Conservation (phyloP, 768 basidiomycete species). For the Lyophyllum atratum region DNA sequence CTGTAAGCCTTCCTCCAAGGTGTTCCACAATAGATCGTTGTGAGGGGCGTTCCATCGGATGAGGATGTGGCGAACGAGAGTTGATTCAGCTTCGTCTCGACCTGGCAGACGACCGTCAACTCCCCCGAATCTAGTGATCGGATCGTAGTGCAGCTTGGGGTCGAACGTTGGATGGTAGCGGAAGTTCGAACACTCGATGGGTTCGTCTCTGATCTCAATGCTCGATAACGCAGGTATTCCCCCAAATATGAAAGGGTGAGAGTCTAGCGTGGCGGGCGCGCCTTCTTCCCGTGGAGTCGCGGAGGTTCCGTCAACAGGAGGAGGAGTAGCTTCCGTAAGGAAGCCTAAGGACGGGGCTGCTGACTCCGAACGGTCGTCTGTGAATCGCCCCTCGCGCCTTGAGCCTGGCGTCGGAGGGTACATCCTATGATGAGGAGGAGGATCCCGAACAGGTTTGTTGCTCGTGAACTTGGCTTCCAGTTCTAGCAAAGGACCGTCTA, state of each 20-base stretch:
- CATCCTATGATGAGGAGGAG: too few species aligned
- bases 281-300: too few species aligned
- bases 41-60: background rate
- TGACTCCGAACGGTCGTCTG: too few species aligned
- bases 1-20: background rate
- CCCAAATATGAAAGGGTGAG: background rate
- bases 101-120: background rate
- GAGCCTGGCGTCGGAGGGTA: too few species aligned
- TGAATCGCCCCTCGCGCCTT: too few species aligned
- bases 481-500: background rate
- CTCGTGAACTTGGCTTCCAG: background rate
- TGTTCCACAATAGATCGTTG: background rate
- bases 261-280: too few species aligned
- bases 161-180: background rate
- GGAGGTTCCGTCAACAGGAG: too few species aligned
- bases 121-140: background rate
- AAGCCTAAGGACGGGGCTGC: too few species aligned
- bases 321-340: too few species aligned
- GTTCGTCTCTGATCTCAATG: background rate
- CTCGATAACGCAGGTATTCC: background rate
- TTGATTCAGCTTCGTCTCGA: background rate
- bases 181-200: background rate
- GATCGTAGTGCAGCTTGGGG: background rate
- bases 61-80: background rate
- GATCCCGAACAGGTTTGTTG: too few species aligned